These are phyloP conservation scores for Arthroderma sp. DNA, from an alignment of 2,329 filamentous ascomycete species.

Conservation along the genomic window DNA sequence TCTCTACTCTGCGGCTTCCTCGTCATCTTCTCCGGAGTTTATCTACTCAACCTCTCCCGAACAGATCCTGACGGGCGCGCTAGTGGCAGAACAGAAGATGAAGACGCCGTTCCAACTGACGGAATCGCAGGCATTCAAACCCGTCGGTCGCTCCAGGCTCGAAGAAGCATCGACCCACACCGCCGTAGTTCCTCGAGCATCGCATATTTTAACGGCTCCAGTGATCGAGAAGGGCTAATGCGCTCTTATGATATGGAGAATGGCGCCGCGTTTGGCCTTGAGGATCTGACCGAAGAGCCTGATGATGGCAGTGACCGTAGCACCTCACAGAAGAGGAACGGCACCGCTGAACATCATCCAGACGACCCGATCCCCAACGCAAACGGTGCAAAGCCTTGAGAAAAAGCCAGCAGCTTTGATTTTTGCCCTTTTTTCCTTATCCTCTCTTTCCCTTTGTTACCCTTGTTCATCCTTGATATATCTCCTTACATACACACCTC, in stretches of 20 bases:
- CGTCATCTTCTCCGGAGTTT: conserved; percentile 88
- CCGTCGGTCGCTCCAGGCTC: conserved; percentile 80
- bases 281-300: conserved; percentile 64
- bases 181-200: conserved; percentile 53
- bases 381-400: neutral
- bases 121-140: conserved; percentile 82
- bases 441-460: neutral
- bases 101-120: conserved; percentile 80
- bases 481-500: neutral
- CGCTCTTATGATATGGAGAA: conserved; percentile 81
- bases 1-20: conserved; percentile 88
- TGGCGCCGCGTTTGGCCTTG: conserved; percentile 56
- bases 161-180: conserved; percentile 53
- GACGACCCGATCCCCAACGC: conserved; percentile 6
- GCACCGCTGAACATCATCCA: conserved; percentile 6
- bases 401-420: no score
- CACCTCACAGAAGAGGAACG: neutral
- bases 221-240: conserved; percentile 72
- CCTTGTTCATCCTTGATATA: neutral
- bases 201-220: conserved; percentile 41
- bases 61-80: conserved; percentile 71
- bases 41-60: conserved; percentile 89
- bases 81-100: conserved; percentile 45
- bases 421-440: neutral
- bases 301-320: conserved; percentile 8